These are phyloP conservation scores for Tieghemiomyces parasiticus DNA, from an alignment of 192 early-diverging fungal genomes.

Conservation along the genomic window DNA sequence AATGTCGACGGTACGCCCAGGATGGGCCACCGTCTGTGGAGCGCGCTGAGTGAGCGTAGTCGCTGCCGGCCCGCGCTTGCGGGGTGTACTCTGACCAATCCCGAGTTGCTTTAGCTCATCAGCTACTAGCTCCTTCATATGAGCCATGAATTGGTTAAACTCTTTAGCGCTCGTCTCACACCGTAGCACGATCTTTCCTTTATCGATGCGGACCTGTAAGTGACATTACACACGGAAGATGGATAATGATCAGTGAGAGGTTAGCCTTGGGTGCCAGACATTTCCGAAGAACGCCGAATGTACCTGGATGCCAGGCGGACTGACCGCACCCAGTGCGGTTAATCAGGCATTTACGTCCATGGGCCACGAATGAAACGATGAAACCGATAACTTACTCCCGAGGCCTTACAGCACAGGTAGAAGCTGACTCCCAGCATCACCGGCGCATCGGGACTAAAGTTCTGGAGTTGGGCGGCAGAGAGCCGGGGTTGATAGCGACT, in stretches of 20 bases:
- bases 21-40: not conserved
- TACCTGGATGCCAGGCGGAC: not conserved
- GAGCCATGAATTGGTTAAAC: not conserved
- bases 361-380: not conserved
- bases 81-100: not conserved
- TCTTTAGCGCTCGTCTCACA: not conserved
- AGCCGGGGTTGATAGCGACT: not conserved
- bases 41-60: not conserved
- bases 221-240: not conserved
- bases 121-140: not conserved
- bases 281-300: not conserved
- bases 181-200: not conserved
- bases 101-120: not conserved
- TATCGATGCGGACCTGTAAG: not conserved
- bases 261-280: not conserved
- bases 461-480: not conserved
- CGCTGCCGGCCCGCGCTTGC: not conserved
- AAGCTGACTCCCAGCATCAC: not conserved
- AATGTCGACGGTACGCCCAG: too few relatives aligned
- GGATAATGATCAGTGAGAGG: not conserved
- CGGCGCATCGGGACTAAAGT: not conserved
- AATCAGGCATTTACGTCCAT: not conserved
- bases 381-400: not conserved
- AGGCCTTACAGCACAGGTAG: conserved; percentile 11
- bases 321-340: not conserved